phyloP scores from a whole-genome alignment of 164 flowering plant genomes.

The Platanus orientalis region DNA sequence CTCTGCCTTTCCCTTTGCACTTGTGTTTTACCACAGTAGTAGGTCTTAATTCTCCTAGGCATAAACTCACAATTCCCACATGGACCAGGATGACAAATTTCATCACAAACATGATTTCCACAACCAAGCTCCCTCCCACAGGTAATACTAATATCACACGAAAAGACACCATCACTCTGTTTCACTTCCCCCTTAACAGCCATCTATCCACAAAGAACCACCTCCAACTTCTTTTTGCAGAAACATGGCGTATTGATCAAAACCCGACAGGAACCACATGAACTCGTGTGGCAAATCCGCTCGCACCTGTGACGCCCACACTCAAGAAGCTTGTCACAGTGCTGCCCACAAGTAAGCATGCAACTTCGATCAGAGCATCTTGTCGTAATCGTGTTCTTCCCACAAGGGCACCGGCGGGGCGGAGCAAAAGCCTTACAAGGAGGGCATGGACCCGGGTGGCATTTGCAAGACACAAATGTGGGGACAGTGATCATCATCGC shows the following conservation, averaged over 20 bases:
- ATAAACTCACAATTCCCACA: constrained; percentile 76
- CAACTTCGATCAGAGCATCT: constrained; percentile 74
- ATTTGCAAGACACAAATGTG: constrained; percentile 90
- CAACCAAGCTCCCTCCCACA: constrained; percentile 72
- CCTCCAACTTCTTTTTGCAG: constrained; percentile 66
- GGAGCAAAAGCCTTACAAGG: constrained; percentile 98
- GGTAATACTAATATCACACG: constrained; percentile 43
- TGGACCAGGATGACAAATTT: constrained; percentile 79
- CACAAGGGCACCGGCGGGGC: constrained; percentile 74
- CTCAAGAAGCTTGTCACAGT: constrained; percentile 65
- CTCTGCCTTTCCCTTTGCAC: constrained; percentile 49
- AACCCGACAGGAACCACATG: constrained; percentile 68
- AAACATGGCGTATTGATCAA: constrained; percentile 65
- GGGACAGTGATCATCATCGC: constrained; percentile 60
- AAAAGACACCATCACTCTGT: constrained; percentile 60
- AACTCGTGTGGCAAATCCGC: constrained; percentile 66
- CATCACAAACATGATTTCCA: constrained; percentile 69
- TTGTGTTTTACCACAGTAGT: constrained; percentile 77
- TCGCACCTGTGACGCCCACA: constrained; percentile 87
- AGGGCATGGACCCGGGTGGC: constrained; percentile 99
- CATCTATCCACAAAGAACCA: constrained; percentile 72
- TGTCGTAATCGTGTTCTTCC: constrained; percentile 66
- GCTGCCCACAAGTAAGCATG: constrained; percentile 69
- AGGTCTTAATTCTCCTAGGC: constrained; percentile 60
- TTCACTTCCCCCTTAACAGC: constrained; percentile 65